Conservation (phyloP, 1,139 yeast species). For the Candida neerlandica region DNA sequence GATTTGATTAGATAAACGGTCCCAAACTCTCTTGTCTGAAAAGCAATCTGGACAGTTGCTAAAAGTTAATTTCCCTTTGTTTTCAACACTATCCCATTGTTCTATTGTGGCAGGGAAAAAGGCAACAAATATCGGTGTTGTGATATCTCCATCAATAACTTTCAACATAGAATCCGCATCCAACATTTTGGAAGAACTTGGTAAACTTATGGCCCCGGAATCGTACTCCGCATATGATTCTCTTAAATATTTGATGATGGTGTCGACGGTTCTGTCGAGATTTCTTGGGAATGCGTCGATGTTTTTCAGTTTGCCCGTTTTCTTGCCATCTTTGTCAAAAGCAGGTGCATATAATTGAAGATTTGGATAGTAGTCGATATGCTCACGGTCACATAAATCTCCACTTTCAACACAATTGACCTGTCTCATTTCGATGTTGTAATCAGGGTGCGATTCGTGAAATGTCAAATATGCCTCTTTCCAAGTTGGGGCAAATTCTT, state of each 20-base stretch:
- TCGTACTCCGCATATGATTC: slow-evolving; percentile 52
- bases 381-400: slow-evolving; percentile 67
- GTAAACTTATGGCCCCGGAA: slow-evolving; percentile 37
- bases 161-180: slow-evolving; percentile 38
- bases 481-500: slow-evolving; percentile 66
- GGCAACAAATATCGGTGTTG: slow-evolving; percentile 56
- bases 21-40: slow-evolving; percentile 59
- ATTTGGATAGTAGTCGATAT: slow-evolving; percentile 57
- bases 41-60: slow-evolving; percentile 51
- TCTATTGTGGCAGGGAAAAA: slow-evolving; percentile 62
- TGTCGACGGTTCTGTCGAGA: slow-evolving; percentile 48
- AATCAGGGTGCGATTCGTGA: slow-evolving; percentile 34
- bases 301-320: slow-evolving; percentile 34
- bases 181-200: slow-evolving; percentile 38
- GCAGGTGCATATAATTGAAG: slow-evolving; percentile 63
- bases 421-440: slow-evolving; percentile 60
- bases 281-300: slow-evolving; percentile 51
- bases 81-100: slow-evolving; percentile 41
- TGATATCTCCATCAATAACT: slow-evolving; percentile 49
- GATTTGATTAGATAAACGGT: slow-evolving; percentile 52
- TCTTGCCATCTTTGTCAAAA: slow-evolving; percentile 27
- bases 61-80: slow-evolving; percentile 39
- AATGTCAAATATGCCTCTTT: slow-evolving; percentile 52
- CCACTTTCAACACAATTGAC: slow-evolving; percentile 75
- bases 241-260: slow-evolving; percentile 53